phyloP scores from a whole-genome alignment of 768 basidiomycete genomes.

The Lactarius sanguifluus region DNA sequence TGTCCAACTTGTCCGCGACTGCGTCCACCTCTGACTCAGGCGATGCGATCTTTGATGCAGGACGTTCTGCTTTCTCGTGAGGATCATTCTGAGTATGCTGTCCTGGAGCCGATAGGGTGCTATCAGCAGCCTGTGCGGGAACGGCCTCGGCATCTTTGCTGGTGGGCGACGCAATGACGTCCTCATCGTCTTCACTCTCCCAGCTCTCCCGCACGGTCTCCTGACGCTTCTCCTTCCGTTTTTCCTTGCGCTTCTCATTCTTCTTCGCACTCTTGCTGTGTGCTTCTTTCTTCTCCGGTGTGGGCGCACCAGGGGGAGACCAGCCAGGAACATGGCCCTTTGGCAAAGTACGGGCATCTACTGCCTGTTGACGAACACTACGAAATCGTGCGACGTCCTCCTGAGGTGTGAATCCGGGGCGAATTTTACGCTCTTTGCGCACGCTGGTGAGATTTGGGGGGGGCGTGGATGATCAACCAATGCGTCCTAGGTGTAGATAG shows the following conservation, averaged over 20 bases:
- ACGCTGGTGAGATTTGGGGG: slow-evolving; percentile 46
- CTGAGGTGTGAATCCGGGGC: slow-evolving; percentile 92
- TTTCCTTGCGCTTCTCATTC: slow-evolving; percentile 80
- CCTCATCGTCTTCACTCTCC: slow-evolving; percentile 70
- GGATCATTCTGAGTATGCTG: slow-evolving; percentile 29
- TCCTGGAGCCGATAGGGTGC: slow-evolving; percentile 23
- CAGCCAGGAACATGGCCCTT: slow-evolving; percentile 86
- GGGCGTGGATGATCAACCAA: slow-evolving; percentile 7
- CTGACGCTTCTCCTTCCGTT: slow-evolving; percentile 69
- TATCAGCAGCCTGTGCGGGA: neutral
- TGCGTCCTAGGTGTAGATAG: slow-evolving; percentile 11
- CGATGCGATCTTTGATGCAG: slow-evolving; percentile 5
- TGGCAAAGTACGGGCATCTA: slow-evolving; percentile 61
- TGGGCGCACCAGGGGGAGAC: slow-evolving; percentile 50
- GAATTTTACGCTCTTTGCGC: slow-evolving; percentile 84
- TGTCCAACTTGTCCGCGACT: slow-evolving; percentile 53
- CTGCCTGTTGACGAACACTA: slow-evolving; percentile 69
- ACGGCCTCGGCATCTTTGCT: slow-evolving; percentile 8
- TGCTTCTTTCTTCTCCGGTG: slow-evolving; percentile 39
- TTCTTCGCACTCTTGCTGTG: slow-evolving; percentile 60
- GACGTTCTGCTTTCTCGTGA: slow-evolving; percentile 6
- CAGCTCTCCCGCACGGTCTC: slow-evolving; percentile 69
- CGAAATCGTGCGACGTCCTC: slow-evolving; percentile 91
- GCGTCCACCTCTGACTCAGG: slow-evolving; percentile 35
- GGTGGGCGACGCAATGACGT: slow-evolving; percentile 27